Evolutionary conservation across 768 basidiomycete genomes (phyloP).

Genomic region (Collybia nuda): DNA sequence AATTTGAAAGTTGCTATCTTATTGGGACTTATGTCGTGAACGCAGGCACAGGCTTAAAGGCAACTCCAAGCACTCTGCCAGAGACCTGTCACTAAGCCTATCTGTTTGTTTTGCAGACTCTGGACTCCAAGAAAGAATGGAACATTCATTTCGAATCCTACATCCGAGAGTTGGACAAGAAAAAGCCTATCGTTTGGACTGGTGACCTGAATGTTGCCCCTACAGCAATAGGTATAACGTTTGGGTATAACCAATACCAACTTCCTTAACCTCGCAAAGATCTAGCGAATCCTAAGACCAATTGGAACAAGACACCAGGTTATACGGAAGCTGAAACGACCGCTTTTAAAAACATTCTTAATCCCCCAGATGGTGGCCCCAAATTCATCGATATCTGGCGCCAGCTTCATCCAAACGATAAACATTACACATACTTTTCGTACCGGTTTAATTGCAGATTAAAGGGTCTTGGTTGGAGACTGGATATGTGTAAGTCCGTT

Average conservation of each 20-base stretch:
- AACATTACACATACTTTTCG: slow-evolving; percentile 84
- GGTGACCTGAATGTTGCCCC: slow-evolving; percentile 90
- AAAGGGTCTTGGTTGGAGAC: slow-evolving; percentile 85
- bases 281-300: slow-evolving; percentile 63
- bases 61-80: slow-evolving; percentile 18
- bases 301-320: slow-evolving; percentile 89
- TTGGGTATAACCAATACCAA: not conserved
- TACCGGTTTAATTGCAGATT: slow-evolving; percentile 78
- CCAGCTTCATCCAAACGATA: slow-evolving; percentile 58
- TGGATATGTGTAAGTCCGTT: slow-evolving; percentile 73
- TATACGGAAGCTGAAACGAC: slow-evolving; percentile 83
- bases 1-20: slow-evolving; percentile 69
- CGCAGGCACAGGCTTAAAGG: slow-evolving; percentile 77
- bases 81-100: not conserved
- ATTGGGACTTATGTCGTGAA: slow-evolving; percentile 86
- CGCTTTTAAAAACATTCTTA: slow-evolving; percentile 68
- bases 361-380: slow-evolving; percentile 39
- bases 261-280: slow-evolving; percentile 37
- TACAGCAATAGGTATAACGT: slow-evolving; percentile 58
- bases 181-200: slow-evolving; percentile 85
- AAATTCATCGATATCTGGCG: slow-evolving; percentile 83
- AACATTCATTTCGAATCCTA: slow-evolving; percentile 74
- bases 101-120: slow-evolving; percentile 45
- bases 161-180: slow-evolving; percentile 68
- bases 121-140: slow-evolving; percentile 79